Base-by-base conservation (phyloP, 2,329 filamentous ascomycete species). In the Colletotrichum cereale region DNA sequence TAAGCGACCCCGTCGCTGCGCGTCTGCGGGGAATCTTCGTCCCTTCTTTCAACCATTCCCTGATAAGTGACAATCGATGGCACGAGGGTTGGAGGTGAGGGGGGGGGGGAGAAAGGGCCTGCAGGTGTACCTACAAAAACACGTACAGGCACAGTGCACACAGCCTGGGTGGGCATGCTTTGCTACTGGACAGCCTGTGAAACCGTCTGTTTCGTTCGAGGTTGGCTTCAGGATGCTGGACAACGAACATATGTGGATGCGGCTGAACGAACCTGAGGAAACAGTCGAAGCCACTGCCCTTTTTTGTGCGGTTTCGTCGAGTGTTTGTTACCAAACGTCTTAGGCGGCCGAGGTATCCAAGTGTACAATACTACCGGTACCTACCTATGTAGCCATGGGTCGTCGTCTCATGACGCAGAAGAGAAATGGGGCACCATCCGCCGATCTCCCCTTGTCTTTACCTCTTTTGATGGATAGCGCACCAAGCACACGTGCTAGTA, bases 11-110 rank as follows among this genome's bases (percentile, higher is more conserved):
- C 47, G 36, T 64, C 62, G 53, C 65, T 60, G 65, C 24, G 53
- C 64, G 56, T 63, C 64, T 67, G 68, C 66, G 65, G 53, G 69
- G 58, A 48, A 50, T 63, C 67, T 71, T 47, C 53, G 60, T 69
- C 69, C 47, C 69, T 58, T 69, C 65, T 72, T 58, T 68, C 53
- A 40, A 58, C 52, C 40, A 64, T 68, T 55, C 52, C 62, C 38
- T 63, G 52, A 34, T 38, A 52, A 47, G 57, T 44, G 48, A 26
- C 14, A 52, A 50, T 71, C 14, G 64, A 50, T 71, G 65, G 58
- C 64, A 71, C 57, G 65, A 48, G 58, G 44, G 16, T 48, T 16
- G 16, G 16, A 16, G 50, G 18, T 16, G 12, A 12, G 52, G 16
- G n/a, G 12, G 34, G n/a, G 21, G 50, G 18, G 29, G 12, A 12